Evolutionary conservation across 352 stramenopile genomes (phyloP).

Genomic region (Phytophthora pluvialis): DNA sequence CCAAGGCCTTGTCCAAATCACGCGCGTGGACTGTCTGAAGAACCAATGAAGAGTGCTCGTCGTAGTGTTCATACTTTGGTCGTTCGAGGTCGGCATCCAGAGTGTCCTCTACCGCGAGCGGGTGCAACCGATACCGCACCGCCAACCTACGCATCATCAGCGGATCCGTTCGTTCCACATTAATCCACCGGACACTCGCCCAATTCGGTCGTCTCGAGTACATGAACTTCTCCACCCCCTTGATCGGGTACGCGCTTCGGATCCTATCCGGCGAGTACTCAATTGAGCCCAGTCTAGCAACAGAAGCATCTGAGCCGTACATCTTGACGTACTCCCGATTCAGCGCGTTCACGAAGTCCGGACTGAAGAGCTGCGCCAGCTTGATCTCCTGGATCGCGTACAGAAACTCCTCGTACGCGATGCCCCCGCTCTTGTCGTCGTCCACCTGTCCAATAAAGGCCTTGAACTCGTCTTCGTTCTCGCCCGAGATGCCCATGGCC

Average conservation of each 20-base stretch:
- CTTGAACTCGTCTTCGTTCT: slow-evolving; percentile 67
- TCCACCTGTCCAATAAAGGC: slow-evolving; percentile 82
- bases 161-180: slow-evolving; percentile 69
- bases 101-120: slow-evolving; percentile 84
- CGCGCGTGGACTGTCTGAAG: slow-evolving; percentile 69
- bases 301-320: slow-evolving; percentile 20
- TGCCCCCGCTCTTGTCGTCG: slow-evolving; percentile 81
- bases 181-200: slow-evolving; percentile 86
- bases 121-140: slow-evolving; percentile 85
- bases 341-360: slow-evolving; percentile 53
- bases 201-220: slow-evolving; percentile 81
- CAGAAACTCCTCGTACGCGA: slow-evolving; percentile 88
- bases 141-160: slow-evolving; percentile 74
- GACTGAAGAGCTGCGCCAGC: slow-evolving; percentile 83
- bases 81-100: slow-evolving; percentile 80
- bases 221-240: slow-evolving; percentile 80
- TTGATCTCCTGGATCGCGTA: slow-evolving; percentile 91
- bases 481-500: slow-evolving; percentile 78
- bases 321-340: slow-evolving; percentile 29
- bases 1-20: slow-evolving; percentile 57
- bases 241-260: slow-evolving; percentile 74
- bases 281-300: slow-evolving; percentile 59
- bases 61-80: slow-evolving; percentile 88
- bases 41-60: slow-evolving; percentile 83
- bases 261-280: slow-evolving; percentile 84